phyloP scores from a whole-genome alignment of 2,329 filamentous ascomycete genomes.

The Fusarium tricinctum region DNA sequence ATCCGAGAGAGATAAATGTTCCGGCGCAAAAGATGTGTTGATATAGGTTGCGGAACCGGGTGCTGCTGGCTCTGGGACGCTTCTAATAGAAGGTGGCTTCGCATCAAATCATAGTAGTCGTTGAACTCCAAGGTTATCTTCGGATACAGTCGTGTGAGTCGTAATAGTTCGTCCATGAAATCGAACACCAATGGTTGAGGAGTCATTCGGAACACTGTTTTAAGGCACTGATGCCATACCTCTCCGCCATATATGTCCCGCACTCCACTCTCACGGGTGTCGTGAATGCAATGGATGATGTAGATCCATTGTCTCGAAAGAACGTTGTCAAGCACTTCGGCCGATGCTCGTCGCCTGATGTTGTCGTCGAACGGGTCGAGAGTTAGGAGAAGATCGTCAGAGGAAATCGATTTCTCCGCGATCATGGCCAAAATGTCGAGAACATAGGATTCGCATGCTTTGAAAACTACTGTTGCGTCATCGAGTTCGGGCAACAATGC shows the following conservation, averaged over 20 bases:
- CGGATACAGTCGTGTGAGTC: conserved; percentile 13
- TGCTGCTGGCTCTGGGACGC: neutral
- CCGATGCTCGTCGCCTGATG: conserved; percentile 6
- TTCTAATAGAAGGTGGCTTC: conserved; percentile 21
- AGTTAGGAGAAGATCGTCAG: conserved; percentile 34
- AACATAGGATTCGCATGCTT: conserved; percentile 24
- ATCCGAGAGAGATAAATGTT: conserved; percentile 24
- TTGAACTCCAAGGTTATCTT: conserved; percentile 8
- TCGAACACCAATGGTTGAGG: conserved; percentile 30
- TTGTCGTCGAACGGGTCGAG: conserved; percentile 39
- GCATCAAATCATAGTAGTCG: conserved; percentile 24
- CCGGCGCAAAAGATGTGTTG: conserved; percentile 21
- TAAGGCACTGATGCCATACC: conserved; percentile 34
- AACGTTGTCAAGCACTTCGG: conserved; percentile 21
- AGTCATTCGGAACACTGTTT: conserved; percentile 24
- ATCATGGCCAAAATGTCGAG: conserved; percentile 25
- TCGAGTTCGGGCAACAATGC: neutral
- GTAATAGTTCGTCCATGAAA: conserved; percentile 27
- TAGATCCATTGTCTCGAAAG: conserved; percentile 22
- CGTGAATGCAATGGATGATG: conserved; percentile 31
- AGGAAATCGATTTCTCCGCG: conserved; percentile 22
- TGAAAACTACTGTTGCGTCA: conserved; percentile 11
- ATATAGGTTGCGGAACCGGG: neutral
- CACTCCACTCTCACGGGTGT: conserved; percentile 2
- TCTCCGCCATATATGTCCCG: conserved; percentile 23